Percentiles rank a stretch among this genome's conserved stretches.
Conservation (phyloP, 2,329 filamentous ascomycete genomes). For the Nemania sp. region DNA sequence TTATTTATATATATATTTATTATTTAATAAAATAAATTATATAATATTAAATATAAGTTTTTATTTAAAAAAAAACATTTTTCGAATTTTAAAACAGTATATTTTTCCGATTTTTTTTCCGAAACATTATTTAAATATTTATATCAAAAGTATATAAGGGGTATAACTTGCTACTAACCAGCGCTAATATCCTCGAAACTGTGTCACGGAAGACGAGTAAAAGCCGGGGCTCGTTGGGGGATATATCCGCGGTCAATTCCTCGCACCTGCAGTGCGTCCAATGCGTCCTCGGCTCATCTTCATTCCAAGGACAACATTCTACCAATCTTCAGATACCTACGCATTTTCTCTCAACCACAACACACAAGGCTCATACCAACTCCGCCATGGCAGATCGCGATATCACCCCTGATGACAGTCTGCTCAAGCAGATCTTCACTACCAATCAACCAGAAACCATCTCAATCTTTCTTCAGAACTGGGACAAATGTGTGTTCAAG, state of each 20-base stretch:
- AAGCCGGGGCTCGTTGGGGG: neutral
- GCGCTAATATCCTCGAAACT: neutral
- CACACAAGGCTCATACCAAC: conserved; percentile 13
- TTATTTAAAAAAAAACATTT: too few species aligned
- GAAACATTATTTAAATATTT: too few species aligned
- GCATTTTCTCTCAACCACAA: conserved; percentile 10
- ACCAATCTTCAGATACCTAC: conserved; percentile 11
- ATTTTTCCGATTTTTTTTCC: too few species aligned
- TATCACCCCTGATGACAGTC: conserved; percentile 14
- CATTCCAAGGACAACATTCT: conserved; percentile 5
- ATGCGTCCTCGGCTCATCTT: conserved; percentile 1
- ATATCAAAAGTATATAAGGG: neutral
- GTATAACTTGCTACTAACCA: too few species aligned
- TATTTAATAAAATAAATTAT: too few species aligned
- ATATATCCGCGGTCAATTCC: neutral
- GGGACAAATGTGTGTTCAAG: conserved; percentile 20
- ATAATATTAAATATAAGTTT: too few species aligned
- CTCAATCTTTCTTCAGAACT: conserved; percentile 15
- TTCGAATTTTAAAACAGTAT: too few species aligned
- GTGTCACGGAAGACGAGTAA: neutral
- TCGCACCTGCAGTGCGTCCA: neutral
- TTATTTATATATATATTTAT: too few species aligned
- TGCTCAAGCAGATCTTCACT: conserved; percentile 18
- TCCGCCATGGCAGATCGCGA: conserved; percentile 11
- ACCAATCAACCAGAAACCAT: conserved; percentile 7